Percentiles rank a stretch among this genome's conserved stretches.
Conservation (phyloP, 768 basidiomycete species). For the Kwoniella sp. region DNA sequence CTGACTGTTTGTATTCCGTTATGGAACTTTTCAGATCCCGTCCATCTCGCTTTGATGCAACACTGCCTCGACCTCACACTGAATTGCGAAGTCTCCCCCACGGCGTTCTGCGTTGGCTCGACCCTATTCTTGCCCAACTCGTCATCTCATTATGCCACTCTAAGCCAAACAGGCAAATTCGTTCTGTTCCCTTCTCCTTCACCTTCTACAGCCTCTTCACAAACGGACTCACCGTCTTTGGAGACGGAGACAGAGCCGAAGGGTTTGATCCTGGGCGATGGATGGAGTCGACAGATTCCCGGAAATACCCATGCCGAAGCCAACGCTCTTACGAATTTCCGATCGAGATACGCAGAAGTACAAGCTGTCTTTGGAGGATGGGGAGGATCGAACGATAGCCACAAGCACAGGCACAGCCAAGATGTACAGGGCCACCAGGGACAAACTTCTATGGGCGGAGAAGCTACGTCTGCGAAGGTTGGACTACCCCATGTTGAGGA, state of each 20-base stretch:
- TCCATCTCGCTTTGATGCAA: conserved; percentile 45
- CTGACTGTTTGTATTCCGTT: no score
- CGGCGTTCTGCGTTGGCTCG: conserved; percentile 54
- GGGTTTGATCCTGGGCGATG: conserved; percentile 68
- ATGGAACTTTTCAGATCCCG: conserved; percentile 21
- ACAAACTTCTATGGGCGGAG: neutral
- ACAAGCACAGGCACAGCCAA: neutral
- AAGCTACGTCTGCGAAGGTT: conserved; percentile 9
- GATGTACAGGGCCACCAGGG: neutral
- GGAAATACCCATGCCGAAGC: conserved; percentile 98
- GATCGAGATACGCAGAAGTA: conserved; percentile 53
- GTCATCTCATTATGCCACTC: conserved; percentile 23
- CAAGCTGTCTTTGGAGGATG: conserved; percentile 14
- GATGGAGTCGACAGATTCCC: conserved; percentile 81
- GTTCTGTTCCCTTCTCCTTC: conserved; percentile 23
- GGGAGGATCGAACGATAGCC: conserved; percentile 1
- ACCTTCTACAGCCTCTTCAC: neutral
- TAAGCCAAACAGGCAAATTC: conserved; percentile 33
- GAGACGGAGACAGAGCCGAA: neutral
- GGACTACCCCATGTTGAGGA: conserved; percentile 58
- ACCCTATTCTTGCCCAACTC: conserved; percentile 48
- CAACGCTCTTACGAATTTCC: conserved; percentile 79
- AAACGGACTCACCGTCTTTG: neutral
- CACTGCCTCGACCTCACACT: conserved; percentile 47
- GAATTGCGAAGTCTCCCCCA: conserved; percentile 43